Evolutionary conservation across 495 filamentous ascomycete species (phyloP).

Genomic region (Pseudoneurospora amorphoporcata): DNA sequence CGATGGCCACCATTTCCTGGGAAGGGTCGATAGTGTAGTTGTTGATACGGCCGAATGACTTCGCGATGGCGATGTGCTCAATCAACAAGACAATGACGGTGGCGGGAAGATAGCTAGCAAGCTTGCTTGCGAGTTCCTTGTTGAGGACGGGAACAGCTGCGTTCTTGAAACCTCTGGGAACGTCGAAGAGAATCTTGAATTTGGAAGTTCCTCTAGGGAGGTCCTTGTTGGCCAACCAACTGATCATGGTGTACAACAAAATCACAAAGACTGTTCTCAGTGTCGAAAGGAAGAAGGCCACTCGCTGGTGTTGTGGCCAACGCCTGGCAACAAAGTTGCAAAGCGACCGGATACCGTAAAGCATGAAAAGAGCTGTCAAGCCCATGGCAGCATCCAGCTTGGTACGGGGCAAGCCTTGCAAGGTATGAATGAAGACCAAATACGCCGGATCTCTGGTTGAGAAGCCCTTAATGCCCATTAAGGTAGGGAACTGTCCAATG

Average conservation of each 20-base stretch:
- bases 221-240: slow-evolving; percentile 65
- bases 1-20: slow-evolving; percentile 93
- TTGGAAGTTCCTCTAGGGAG: slow-evolving; percentile 35
- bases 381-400: slow-evolving; percentile 82
- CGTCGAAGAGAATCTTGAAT: slow-evolving; percentile 60
- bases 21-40: slow-evolving; percentile 98
- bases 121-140: slow-evolving; percentile 17
- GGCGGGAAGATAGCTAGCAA: slow-evolving; percentile 25
- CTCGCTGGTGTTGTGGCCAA: slow-evolving; percentile 57
- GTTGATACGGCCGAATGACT: slow-evolving; percentile 93
- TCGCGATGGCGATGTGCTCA: slow-evolving; percentile 95
- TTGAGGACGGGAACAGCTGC: slow-evolving; percentile 68
- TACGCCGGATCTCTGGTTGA: slow-evolving; percentile 73
- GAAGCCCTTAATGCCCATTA: slow-evolving; percentile 79
- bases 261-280: slow-evolving; percentile 89
- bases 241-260: slow-evolving; percentile 85
- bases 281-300: slow-evolving; percentile 83
- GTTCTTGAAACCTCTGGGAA: slow-evolving; percentile 78
- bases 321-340: slow-evolving; percentile 61
- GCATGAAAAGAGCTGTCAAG: slow-evolving; percentile 66
- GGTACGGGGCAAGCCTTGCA: slow-evolving; percentile 61
- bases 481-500: slow-evolving; percentile 69
- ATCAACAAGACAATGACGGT: slow-evolving; percentile 87
- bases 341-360: slow-evolving; percentile 67
- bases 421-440: slow-evolving; percentile 72